A percentile compares a stretch with the other conserved stretches of the same genome.
Evolutionary conservation across 495 filamentous ascomycete genomes (phyloP).

Genomic region (Lindgomyces ingoldianus): DNA sequence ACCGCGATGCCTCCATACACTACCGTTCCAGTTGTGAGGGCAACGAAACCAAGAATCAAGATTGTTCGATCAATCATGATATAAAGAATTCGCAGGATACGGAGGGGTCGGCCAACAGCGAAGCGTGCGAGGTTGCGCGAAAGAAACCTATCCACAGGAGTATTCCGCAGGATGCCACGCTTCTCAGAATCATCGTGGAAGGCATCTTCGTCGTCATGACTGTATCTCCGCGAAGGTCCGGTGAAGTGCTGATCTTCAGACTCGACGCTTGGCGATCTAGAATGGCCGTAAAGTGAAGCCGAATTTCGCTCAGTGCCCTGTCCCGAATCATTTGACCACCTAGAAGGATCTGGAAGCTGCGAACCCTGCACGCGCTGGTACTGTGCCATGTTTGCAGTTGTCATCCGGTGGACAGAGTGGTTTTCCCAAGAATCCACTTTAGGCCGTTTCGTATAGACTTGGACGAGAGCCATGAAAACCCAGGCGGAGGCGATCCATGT

Average conservation of each 20-base stretch:
- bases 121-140: slow-evolving; percentile 53
- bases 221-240: slow-evolving; percentile 48
- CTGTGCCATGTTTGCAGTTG: slow-evolving; percentile 65
- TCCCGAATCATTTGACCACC: slow-evolving; percentile 83
- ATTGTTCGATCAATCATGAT: slow-evolving; percentile 62
- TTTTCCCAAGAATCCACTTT: slow-evolving; percentile 51
- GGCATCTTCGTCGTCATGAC: slow-evolving; percentile 50
- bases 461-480: slow-evolving; percentile 61
- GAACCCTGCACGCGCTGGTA: slow-evolving; percentile 57
- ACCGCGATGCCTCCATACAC: slow-evolving; percentile 72
- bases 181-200: slow-evolving; percentile 44
- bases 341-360: slow-evolving; percentile 52
- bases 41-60: slow-evolving; percentile 64
- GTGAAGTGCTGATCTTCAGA: slow-evolving; percentile 53
- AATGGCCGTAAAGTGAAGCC: slow-evolving; percentile 64
- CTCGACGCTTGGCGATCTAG: slow-evolving; percentile 59
- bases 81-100: slow-evolving; percentile 60
- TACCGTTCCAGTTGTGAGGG: slow-evolving; percentile 64
- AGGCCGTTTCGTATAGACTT: slow-evolving; percentile 46
- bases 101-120: slow-evolving; percentile 62
- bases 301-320: slow-evolving; percentile 79
- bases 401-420: slow-evolving; percentile 65
- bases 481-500: slow-evolving; percentile 72
- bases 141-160: slow-evolving; percentile 52
- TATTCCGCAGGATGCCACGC: slow-evolving; percentile 51